Evolutionary conservation across 129 eudicot genomes (phyloP).

Genomic region (Flaveria bidentis): DNA sequence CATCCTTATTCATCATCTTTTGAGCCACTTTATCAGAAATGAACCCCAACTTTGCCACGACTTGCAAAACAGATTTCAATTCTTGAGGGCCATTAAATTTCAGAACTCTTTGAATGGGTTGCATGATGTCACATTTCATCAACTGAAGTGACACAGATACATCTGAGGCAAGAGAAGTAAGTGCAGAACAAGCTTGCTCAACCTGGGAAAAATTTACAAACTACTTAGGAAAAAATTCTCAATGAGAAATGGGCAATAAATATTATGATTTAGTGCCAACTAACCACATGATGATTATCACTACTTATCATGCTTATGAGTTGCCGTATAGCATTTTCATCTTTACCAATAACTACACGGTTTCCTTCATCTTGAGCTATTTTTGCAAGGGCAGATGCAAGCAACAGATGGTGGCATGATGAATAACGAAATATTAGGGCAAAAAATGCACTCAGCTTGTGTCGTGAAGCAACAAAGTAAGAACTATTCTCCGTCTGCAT

Average conservation of each 20-base stretch:
- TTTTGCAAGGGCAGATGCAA: conserved; percentile 93
- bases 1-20: conserved; percentile 81
- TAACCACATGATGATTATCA: conserved; percentile 95
- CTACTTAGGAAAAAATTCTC: conserved; percentile 12
- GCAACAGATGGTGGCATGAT: conserved; percentile 94
- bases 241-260: neutral
- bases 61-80: conserved; percentile 83
- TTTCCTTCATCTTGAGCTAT: conserved; percentile 91
- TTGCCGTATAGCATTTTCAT: conserved; percentile 93
- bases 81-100: conserved; percentile 67
- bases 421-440: conserved; percentile 92
- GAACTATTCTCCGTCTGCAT: conserved; percentile 85
- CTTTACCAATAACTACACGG: conserved; percentile 86
- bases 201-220: conserved; percentile 52
- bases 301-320: conserved; percentile 98
- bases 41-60: conserved; percentile 73
- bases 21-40: conserved; percentile 80
- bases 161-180: conserved; percentile 89
- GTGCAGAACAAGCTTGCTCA: conserved; percentile 96
- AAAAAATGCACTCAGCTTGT: conserved; percentile 93
- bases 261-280: conserved; percentile 32
- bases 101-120: conserved; percentile 79
- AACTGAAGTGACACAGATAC: conserved; percentile 72
- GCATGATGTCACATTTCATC: conserved; percentile 92
- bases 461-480: conserved; percentile 86